Conservation (phyloP, 176 grass and related monocot species). For the Avena eriantha region DNA sequence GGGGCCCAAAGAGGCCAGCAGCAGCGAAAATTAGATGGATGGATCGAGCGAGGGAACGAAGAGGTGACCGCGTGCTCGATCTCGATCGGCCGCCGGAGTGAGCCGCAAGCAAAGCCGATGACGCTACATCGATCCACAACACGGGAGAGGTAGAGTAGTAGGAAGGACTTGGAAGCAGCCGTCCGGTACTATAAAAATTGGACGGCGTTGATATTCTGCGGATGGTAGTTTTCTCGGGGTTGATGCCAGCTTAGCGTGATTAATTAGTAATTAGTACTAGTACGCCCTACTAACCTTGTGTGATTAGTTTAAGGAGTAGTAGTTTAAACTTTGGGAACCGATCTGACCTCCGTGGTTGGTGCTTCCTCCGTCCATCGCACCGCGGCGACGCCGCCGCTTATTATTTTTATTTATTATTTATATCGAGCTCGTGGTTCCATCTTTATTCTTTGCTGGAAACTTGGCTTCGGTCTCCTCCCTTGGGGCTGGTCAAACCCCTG, state of each 20-base stretch:
- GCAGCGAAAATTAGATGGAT: constrained; percentile 40
- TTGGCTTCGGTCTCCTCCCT: constrained; percentile 56
- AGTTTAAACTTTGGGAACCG: constrained; percentile 22
- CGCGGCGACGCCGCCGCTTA: background rate
- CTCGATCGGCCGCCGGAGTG: constrained; percentile 43
- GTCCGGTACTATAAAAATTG: background rate
- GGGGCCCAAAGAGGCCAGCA: constrained; percentile 51
- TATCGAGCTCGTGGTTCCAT: constrained; percentile 13
- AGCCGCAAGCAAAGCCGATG: constrained; percentile 49
- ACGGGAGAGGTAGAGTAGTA: background rate
- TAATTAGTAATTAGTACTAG: background rate
- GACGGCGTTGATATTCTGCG: constrained; percentile 8
- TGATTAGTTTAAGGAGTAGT: constrained; percentile 20
- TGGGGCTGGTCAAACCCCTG: constrained; percentile 37
- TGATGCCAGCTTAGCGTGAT: constrained; percentile 37
- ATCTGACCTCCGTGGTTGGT: constrained; percentile 35
- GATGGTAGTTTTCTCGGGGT: constrained; percentile 48
- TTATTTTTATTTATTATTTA: background rate
- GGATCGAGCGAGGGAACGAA: background rate
- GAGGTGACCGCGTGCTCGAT: background rate
- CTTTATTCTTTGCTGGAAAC: constrained; percentile 44
- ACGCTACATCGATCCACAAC: background rate
- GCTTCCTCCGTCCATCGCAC: background rate
- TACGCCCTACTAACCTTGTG: background rate
- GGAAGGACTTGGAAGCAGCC: background rate